Evolutionary conservation across 1,284 basidiomycete genomes (phyloP), one percentile per base, ranked within the genome.

Genomic region (Fomitopsis pinicola): DNA sequence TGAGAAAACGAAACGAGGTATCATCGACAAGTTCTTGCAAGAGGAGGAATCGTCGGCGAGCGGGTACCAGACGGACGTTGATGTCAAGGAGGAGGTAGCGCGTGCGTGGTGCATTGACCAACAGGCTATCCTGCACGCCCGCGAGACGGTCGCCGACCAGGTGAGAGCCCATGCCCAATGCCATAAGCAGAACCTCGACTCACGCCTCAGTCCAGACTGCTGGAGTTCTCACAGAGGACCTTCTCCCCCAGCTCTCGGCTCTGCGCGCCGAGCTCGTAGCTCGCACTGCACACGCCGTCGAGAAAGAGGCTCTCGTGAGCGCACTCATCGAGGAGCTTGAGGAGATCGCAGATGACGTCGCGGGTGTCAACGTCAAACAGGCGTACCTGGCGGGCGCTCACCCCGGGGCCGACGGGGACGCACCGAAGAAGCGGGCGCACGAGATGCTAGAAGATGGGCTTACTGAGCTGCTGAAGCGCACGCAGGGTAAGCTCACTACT

Each of bases 251-350:
- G 2, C 59, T 69, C 2, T 45, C 58, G 22, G 36, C 26, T 5
- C 61, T 65, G 2, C 57, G 64, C 50, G 61, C 62, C 10, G 33
- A 36, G 3, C 59, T 71, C 0, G 36, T 60, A 10, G 40, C 57
- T 12, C 59, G 53, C 12, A 56, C 48, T 26, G 26, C 44, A 1
- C 8, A 42, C 2, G 62, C 26, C n/a, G 35, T 59, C 5, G 70
- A 72, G 42, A 50, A 65, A 0, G 71, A 73, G 52, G 67, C 66
- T 1, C 42, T 69, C 28, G 50, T 71, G 55, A 67, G 63, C 42
- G 68, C 67, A 0, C 63, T 73, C 22, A 64, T 71, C 9, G 71
- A 71, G 45, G 72, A 73, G 57, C 64, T 73, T 5, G 71, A 71
- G 55, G 71, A 72, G 42, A 59, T 68, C n/a, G 64, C 61, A 35